Base-by-base conservation (phyloP, 805 yeast genomes). In the Kodamaea jinghongensis region DNA sequence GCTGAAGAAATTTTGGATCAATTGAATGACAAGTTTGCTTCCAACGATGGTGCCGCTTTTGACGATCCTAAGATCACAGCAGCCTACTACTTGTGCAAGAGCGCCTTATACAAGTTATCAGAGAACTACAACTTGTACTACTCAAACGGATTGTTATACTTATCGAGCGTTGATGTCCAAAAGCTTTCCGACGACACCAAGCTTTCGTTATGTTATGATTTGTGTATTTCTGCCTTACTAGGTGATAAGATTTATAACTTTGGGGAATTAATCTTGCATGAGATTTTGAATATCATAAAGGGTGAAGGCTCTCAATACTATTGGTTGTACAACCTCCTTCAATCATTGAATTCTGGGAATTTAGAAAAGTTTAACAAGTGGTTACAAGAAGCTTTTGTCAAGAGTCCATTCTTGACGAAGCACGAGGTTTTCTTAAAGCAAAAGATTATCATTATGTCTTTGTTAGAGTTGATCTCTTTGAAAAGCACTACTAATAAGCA, bases 161-260 rank as follows among this genome's bases (percentile, higher is more conserved):
- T 93, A 47, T 90, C 96, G 4, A 83, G 95, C 36, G 70, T 87
- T 38, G 74, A 67, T 15, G 12, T 31, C 13, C 63, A 63, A 17
- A 63, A 60, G 30, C 59, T 79, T 41, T 49, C 70, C 8, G 57
- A 60, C 13, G 67, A 63, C 25, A 64, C 61, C 31, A 45, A 49
- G 38, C 59, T 70, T 40, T 42, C 40, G 25, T 52, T 69, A 38
- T 66, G 72, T 45, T 79, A 81, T 53, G 95, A 91, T 49, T 76
- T 91, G 50, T 76, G 91, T 44, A 72, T 88, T 33, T 81, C 96
- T 23, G 98, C 97, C 0, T 68, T 93, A 44, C 72, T 91, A 51
- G 98, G 97, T 35, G 96, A 89, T 56, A 81, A 78, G 54, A 86
- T 91, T 51, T 93, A 88, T 71, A 93, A 91, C 67, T 93, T 93